These are phyloP conservation scores for Orbilia quercus DNA, from an alignment of 2,329 filamentous ascomycete species.

Conservation along the genomic window DNA sequence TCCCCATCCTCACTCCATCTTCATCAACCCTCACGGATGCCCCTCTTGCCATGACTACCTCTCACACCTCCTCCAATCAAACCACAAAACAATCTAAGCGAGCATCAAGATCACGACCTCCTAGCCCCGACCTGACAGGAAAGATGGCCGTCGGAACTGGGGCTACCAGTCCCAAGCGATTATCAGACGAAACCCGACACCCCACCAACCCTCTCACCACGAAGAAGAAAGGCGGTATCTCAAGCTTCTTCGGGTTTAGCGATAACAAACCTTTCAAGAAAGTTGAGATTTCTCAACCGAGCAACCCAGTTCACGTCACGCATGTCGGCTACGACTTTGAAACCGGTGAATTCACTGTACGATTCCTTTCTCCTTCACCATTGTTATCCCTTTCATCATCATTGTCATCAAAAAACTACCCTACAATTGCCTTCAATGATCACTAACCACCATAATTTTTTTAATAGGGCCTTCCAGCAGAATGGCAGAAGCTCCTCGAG, in stretches of 20 bases:
- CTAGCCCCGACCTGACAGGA: conserved; percentile 51
- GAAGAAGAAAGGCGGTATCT: conserved; percentile 90
- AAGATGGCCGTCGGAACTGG: conserved; percentile 60
- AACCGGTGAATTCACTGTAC: conserved; percentile 94
- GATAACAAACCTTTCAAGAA: conserved; percentile 88
- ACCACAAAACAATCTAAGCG: conserved; percentile 41
- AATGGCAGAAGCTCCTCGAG: conserved; percentile 96
- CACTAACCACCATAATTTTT: conserved; percentile 34
- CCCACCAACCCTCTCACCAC: conserved; percentile 70
- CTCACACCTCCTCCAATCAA: conserved; percentile 18
- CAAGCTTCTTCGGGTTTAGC: conserved; percentile 84
- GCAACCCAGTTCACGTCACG: conserved; percentile 97
- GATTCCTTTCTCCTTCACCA: conserved; percentile 62
- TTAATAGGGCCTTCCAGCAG: conserved; percentile 84
- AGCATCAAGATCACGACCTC: conserved; percentile 47
- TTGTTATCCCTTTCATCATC: conserved; percentile 3
- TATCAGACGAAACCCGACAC: conserved; percentile 79
- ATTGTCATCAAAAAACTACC: too few relatives aligned
- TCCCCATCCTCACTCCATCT: conserved; percentile 33
- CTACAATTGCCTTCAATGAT: too few relatives aligned
- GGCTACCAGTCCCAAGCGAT: conserved; percentile 73
- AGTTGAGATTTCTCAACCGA: conserved; percentile 94
- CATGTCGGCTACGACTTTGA: conserved; percentile 97
- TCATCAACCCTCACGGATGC: conserved; percentile 33
- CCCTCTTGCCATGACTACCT: conserved; percentile 30